Evolutionary conservation across 345 rosid genomes (phyloP), one percentile per base, ranked within the genome.

Genomic region (Citrus trifoliata): DNA sequence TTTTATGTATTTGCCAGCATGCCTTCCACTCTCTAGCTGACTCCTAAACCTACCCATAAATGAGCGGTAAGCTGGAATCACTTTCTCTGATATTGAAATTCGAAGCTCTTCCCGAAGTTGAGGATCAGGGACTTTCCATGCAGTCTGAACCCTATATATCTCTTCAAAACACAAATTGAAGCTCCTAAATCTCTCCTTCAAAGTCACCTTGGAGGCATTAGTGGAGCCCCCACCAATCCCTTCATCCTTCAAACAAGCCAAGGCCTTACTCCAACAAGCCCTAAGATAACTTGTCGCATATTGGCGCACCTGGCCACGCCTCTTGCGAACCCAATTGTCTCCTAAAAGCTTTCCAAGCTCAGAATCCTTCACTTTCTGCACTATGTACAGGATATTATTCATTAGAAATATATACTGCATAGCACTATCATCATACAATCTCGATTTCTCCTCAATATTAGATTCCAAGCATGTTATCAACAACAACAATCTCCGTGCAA

Each of bases 71-170:
- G 98, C 99, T 10, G 97, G 95, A 78, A 94, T 75, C 78, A 94
- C 97, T 77, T 90, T 89, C 82, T 92, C 97, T 7, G 98, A 93
- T 73, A 96, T 93, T 56, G 98, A 96, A 82, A 96, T 88, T 58
- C 97, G 87, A 71, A 96, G 88, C 85, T 96, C 99, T 84, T 94
- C 99, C 9, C 98, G 93, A 73, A 96, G 98, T 78, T 94, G 99
- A 79, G 94, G 86, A 83, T 96, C 97, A 1, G 97, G 95, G 64
- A 96, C 99, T 80, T 84, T 96, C 99, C 99, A 96, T 73, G 91
- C 90, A 5, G 99, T 93, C 84, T 96, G 98, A 81, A 93, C 75
- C 82, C 95, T 86, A 80, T 93, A 94, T 22, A 91, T 82, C 70
- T 96, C 99, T 82, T 96, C 99, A 67, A 96, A 94, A 82, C 95